A percentile compares a stretch with the other conserved stretches of the same genome.
phyloP scores from a whole-genome alignment of 2,329 filamentous ascomycete species.

The Hypoxylon sp. region DNA sequence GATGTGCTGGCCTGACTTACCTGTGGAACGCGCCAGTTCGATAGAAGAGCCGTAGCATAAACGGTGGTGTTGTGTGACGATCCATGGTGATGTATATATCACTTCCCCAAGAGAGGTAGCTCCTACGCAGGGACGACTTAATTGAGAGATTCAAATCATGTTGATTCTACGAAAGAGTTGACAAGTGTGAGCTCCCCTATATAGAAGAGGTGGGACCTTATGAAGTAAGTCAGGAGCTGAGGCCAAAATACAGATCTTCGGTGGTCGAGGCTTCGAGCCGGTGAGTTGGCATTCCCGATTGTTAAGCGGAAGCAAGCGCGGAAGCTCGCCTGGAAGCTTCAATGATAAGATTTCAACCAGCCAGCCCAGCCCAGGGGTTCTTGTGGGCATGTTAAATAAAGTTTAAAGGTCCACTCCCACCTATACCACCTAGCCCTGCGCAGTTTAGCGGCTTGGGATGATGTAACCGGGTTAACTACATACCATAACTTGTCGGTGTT shows the following conservation, averaged over 20 bases:
- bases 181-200: slow-evolving; percentile 11
- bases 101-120: slow-evolving; percentile 53
- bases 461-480: slow-evolving; percentile 29
- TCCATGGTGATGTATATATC: slow-evolving; percentile 62
- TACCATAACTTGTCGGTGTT: slow-evolving; percentile 19
- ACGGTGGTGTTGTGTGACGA: slow-evolving; percentile 81
- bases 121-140: slow-evolving; percentile 37
- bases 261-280: slow-evolving; percentile 30
- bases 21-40: slow-evolving; percentile 80
- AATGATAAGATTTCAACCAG: slow-evolving; percentile 34
- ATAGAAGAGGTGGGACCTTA: background rate
- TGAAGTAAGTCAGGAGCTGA: slow-evolving; percentile 10
- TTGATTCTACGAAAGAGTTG: slow-evolving; percentile 26
- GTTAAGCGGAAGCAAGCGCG: slow-evolving; percentile 30
- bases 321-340: slow-evolving; percentile 40
- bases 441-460: slow-evolving; percentile 30
- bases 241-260: slow-evolving; percentile 21
- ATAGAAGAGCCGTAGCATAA: slow-evolving; percentile 89
- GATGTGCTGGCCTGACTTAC: slow-evolving; percentile 57
- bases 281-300: slow-evolving; percentile 18
- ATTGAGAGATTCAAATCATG: slow-evolving; percentile 46
- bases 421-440: slow-evolving; percentile 14
- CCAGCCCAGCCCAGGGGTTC: background rate
- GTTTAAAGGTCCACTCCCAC: slow-evolving; percentile 25
- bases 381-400: slow-evolving; percentile 31